A percentile compares a stretch with the other conserved stretches of the same genome.
Evolutionary conservation across 139 green algal genomes (phyloP).

Genomic region (Chlorella ohadii): DNA sequence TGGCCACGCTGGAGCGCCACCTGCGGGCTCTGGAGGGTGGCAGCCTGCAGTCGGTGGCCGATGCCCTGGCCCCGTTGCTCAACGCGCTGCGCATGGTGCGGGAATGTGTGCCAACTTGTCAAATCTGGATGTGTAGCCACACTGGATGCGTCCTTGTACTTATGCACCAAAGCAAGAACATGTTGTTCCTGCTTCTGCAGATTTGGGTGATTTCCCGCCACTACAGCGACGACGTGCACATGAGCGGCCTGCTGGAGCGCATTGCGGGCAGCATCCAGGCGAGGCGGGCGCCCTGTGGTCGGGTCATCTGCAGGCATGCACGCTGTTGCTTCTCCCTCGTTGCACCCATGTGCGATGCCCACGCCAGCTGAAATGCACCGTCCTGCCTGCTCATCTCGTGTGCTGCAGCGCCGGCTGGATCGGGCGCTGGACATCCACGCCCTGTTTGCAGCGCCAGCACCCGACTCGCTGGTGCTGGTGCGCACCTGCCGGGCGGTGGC

Average conservation of each 20-base stretch:
- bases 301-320: no score
- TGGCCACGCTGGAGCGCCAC: constrained; percentile 92
- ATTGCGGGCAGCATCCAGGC: constrained; percentile 84
- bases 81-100: constrained; percentile 89
- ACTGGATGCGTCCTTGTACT: no score
- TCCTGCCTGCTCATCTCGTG: background rate
- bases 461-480: constrained; percentile 9
- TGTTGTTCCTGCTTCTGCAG: constrained; percentile 30
- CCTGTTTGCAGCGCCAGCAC: background rate
- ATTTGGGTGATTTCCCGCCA: constrained; percentile 93
- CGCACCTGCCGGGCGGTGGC: constrained; percentile 60
- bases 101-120: background rate
- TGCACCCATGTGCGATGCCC: no score
- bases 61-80: constrained; percentile 89
- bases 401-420: constrained; percentile 11
- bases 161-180: no score
- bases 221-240: constrained; percentile 86
- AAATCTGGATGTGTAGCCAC: no score
- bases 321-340: no score
- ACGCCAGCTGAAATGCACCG: background rate
- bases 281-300: background rate
- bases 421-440: background rate
- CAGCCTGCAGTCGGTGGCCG: constrained; percentile 68
- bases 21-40: constrained; percentile 80
- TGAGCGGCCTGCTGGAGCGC: constrained; percentile 89